Evolutionary conservation across 768 basidiomycete genomes (phyloP), one percentile per base, ranked within the genome.

Genomic region (Hericium rajendrae): DNA sequence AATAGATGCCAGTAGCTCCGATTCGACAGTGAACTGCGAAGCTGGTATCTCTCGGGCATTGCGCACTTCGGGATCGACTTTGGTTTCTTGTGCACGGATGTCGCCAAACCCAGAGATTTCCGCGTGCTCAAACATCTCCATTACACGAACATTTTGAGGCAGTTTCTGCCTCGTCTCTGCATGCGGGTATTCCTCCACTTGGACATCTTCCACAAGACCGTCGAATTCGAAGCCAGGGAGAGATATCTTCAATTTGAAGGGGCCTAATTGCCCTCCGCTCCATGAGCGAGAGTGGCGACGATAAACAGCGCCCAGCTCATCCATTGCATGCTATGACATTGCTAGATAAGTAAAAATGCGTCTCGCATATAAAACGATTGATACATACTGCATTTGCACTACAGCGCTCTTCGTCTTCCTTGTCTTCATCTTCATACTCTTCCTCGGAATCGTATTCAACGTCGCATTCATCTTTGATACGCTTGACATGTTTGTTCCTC

Each of bases 41-140:
- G 64, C 54, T 11, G 58, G 40, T 53, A 69, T 66, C 52, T 69
- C 68, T 51, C 67, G 63, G 4, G 68, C 66, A 10, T 57, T 37
- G 48, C 68, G 68, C 13, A 68, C 66, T 13, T 38, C 13, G 15
- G 41, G 37, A 46, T 66, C 62, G 37, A 66, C 51, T 52, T 61
- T 64, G 6, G 64, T 68, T 26, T 65, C 62, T 38, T 64, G 65
- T 13, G 51, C 40, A 22, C 54, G 60, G 13, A 67, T 58, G 51
- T 69, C 65, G 46, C 68, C 67, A 49, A 59, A 69, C 11, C 67
- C 68, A 16, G 41, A 15, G 15, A 13, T 18, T 6, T 15, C 18
- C 10, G 41, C 15, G 3, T 43, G 41, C 15, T 43, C 13, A 43
- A 43, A 43, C 24, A 24, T 24, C 24, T 24, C 24, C 24, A 2